phyloP scores from a whole-genome alignment of 2,329 filamentous ascomycete genomes.

The Alternaria metachromatica region DNA sequence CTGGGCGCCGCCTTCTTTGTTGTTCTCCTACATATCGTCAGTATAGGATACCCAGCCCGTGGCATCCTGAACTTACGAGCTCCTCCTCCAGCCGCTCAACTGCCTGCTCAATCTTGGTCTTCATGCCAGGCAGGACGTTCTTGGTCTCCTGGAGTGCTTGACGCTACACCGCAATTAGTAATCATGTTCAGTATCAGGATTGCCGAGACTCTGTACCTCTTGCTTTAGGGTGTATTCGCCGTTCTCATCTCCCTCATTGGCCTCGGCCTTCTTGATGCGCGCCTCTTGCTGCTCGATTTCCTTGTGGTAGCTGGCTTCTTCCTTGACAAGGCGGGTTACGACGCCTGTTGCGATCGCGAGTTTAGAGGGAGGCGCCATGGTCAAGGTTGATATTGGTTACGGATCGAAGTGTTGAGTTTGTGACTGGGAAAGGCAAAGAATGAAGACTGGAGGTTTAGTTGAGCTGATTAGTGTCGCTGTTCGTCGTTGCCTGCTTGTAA shows the following conservation, averaged over 20 bases:
- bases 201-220: constrained; percentile 66
- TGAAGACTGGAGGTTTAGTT: neutral
- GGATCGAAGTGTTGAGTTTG: neutral
- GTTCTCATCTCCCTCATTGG: constrained; percentile 71
- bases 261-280: constrained; percentile 72
- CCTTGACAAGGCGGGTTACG: constrained; percentile 85
- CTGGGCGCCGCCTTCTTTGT: constrained; percentile 49
- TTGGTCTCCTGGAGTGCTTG: constrained; percentile 87
- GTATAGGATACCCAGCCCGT: neutral
- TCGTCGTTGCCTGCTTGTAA: constrained; percentile 19
- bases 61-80: constrained; percentile 64
- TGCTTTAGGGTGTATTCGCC: constrained; percentile 81
- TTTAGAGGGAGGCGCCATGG: constrained; percentile 78
- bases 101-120: constrained; percentile 73
- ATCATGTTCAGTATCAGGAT: neutral
- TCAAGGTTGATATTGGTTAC: constrained; percentile 10
- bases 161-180: constrained; percentile 59
- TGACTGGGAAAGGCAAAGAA: neutral
- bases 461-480: neutral
- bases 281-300: constrained; percentile 79
- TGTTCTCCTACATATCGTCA: constrained; percentile 46
- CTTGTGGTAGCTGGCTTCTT: constrained; percentile 88
- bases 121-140: constrained; percentile 77
- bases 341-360: constrained; percentile 81
- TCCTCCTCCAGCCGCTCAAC: constrained; percentile 76